phyloP scores from a whole-genome alignment of 73 alveolate genomes.

The Paramecium bursaria region DNA sequence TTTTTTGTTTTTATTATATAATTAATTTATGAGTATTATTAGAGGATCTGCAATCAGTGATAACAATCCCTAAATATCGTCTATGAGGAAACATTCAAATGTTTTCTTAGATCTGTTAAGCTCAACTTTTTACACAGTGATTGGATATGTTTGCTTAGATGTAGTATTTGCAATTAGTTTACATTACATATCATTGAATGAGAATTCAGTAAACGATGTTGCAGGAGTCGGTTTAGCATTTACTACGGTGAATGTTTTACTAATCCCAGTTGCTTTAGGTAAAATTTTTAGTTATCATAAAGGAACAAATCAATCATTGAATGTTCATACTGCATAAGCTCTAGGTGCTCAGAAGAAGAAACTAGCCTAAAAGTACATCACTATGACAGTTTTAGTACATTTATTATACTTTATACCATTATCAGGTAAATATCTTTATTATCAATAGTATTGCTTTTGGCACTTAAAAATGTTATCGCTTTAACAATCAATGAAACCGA shows the following conservation, averaged over 20 bases:
- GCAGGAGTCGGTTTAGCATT: conserved; percentile 55
- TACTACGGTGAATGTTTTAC: conserved; percentile 46
- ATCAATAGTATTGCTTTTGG: neutral
- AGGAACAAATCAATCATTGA: conserved; percentile 26
- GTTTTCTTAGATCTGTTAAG: neutral
- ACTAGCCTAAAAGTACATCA: conserved; percentile 18
- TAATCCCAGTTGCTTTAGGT: conserved; percentile 42
- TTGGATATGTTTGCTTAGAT: conserved; percentile 56
- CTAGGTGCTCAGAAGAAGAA: neutral
- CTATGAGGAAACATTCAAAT: too few species aligned
- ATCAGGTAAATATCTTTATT: neutral
- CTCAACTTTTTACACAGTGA: conserved; percentile 29
- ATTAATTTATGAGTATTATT: too few species aligned
- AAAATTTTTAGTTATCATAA: neutral
- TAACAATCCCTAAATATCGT: too few species aligned
- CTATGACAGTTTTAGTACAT: conserved; percentile 5
- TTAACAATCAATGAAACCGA: conserved; percentile 32
- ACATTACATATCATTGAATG: conserved; percentile 17
- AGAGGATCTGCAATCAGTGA: too few species aligned
- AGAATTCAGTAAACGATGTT: conserved; percentile 22
- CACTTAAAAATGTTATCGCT: neutral
- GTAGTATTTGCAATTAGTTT: conserved; percentile 44
- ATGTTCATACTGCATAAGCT: conserved; percentile 35
- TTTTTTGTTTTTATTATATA: too few species aligned
- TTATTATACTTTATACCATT: conserved; percentile 37